Evolutionary conservation across 371 early-diverging fungal genomes (phyloP), one percentile per base, ranked within the genome.

Genomic region (Apophysomyces trapeziformis): DNA sequence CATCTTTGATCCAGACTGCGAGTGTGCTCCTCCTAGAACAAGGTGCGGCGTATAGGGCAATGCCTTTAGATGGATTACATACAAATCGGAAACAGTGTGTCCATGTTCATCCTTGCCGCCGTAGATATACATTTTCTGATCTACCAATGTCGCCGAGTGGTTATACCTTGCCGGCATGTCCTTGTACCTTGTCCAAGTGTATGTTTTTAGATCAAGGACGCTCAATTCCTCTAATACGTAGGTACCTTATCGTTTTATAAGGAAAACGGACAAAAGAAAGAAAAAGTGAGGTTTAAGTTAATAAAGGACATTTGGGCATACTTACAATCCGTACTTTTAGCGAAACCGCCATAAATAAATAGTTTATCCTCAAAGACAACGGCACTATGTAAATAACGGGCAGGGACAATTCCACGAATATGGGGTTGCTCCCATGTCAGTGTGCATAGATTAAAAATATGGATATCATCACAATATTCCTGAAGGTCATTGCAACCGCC

Each of bases 321-420:
- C 35, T 70, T 82, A 80, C 87, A 82, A 45, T 87, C 85, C 61
- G 86, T 70, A 58, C 78, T 80, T 64, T 82, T 82, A 41, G 85
- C 83, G 60, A 88, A 81, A 43, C 89, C 89, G 38, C 89, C 89
- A 61, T 86, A 89, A 56, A 89, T 72, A 69, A 84, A 88, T 65
- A 89, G 74, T 68, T 81, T 86, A 67, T 86, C 78, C 60, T 85
- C 71, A 73, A 83, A 83, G 46, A 88, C 87, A 8, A 82, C 78
- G 26, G 89, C 85, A 38, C 85, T 82, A 63, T 89, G 89, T 47
- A 85, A 72, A 64, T 84, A 85, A 35, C 88, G 76, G 47, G 79
- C 74, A 64, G 88, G 83, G 4, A 86, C 76, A 43, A 64, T 68
- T 21, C 87, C 87, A 16, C 71, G 67, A 45, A 85, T 73, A 41